Conservation (phyloP, 2,329 filamentous ascomycete genomes). For the Trichoderma polysporum region DNA sequence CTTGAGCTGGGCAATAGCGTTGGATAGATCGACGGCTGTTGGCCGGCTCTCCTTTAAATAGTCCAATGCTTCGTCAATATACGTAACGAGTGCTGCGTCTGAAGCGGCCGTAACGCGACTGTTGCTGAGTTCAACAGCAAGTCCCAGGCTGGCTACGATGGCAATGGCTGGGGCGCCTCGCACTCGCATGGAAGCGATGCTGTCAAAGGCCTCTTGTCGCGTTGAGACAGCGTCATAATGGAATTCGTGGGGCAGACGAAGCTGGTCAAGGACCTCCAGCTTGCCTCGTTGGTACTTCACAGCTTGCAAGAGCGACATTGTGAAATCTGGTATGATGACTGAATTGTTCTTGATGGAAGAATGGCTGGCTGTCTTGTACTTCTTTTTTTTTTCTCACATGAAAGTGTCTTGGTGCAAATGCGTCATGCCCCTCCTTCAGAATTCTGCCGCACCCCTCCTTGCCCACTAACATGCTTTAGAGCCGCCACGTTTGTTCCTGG, state of each 20-base stretch:
- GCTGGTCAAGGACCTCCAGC: constrained; percentile 77
- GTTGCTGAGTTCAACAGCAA: constrained; percentile 78
- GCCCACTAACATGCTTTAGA: constrained; percentile 1
- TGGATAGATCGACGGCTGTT: constrained; percentile 91
- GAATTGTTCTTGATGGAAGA: not conserved
- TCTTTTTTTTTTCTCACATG: constrained; percentile 4
- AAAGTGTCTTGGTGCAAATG: constrained; percentile 1
- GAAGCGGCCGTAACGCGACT: constrained; percentile 45
- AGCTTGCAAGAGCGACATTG: constrained; percentile 66
- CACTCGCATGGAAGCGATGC: constrained; percentile 76
- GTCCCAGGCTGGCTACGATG: constrained; percentile 88
- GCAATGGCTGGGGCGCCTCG: constrained; percentile 90
- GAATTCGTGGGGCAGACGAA: constrained; percentile 77
- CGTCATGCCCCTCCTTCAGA: constrained; percentile 27
- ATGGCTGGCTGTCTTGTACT: not conserved
- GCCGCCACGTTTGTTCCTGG: constrained; percentile 2
- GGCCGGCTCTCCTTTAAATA: constrained; percentile 88
- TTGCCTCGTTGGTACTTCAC: constrained; percentile 73
- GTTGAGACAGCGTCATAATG: constrained; percentile 72
- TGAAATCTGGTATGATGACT: not conserved
- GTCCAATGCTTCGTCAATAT: constrained; percentile 74
- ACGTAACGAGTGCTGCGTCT: constrained; percentile 60
- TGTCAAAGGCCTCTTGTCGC: constrained; percentile 75
- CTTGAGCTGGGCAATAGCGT: constrained; percentile 82
- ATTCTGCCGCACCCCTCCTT: constrained; percentile 34